Evolutionary conservation across 768 basidiomycete species (phyloP), one percentile per base, ranked within the genome.

Genomic region (Thelephora aurantiotincta): DNA sequence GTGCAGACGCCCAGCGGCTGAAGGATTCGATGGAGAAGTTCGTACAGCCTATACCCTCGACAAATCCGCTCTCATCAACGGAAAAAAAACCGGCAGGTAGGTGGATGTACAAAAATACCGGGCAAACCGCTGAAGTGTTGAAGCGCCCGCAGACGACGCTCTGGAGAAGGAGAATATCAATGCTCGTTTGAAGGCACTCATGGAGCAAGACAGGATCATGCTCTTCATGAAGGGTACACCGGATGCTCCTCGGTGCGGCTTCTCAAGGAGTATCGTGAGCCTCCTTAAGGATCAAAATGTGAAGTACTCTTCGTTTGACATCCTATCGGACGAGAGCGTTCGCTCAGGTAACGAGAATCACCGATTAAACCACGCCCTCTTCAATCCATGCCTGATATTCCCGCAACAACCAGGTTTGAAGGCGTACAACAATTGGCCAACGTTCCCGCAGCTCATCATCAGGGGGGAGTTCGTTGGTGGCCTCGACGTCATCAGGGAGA

Each of bases 401-500:
- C 6, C 23, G 4, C 14, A 5, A 22, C 38, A 41, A 41, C 38
- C 38, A 41, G 77, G 63, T 66, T 70, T 80, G 70, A 73, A 74
- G 64, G 66, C 65, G 56, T 56, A 77, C 49, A 78, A 79, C 55
- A 68, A 77, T 53, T 79, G 77, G 78, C 78, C 78, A 26, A 80
- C 74, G 7, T 75, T 70, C 63, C 74, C 74, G 2, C 63, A 71
- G 70, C 62, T 94, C 18, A 83, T 92, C 53, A 69, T 91, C 45
- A 78, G 87, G 2, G 93, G 96, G 18, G 90, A 97, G 61, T 72
- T 99, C 14, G 80, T 96, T 13, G 94, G 94, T n/a, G 94, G 94
- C 3, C 65, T 98, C 45, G 94, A 99, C 60, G 81, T 98, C 45
- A 75, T 93, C 19, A 75, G 78, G 61, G 94, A 97, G 66, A 85